phyloP scores from a whole-genome alignment of 2,329 filamentous ascomycete species.

The Neonectria hederae region DNA sequence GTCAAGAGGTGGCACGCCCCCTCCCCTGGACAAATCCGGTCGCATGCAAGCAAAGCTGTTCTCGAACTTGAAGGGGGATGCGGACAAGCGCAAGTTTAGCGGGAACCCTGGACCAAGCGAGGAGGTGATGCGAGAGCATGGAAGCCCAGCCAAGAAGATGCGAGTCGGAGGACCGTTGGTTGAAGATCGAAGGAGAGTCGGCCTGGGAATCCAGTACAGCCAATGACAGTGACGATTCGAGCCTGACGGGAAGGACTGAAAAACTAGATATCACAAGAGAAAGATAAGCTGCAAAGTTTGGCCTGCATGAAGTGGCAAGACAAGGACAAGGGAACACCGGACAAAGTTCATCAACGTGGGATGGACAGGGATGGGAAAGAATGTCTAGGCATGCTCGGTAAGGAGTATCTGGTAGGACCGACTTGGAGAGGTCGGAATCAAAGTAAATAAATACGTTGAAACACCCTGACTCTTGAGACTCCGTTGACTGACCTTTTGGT shows the following conservation, averaged over 20 bases:
- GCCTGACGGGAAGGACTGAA: background rate
- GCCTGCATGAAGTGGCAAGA: background rate
- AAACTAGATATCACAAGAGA: conserved; percentile 9
- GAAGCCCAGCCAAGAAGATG: conserved; percentile 63
- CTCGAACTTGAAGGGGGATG: conserved; percentile 54
- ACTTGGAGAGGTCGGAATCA: background rate
- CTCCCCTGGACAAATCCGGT: conserved; percentile 54
- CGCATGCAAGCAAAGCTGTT: conserved; percentile 63
- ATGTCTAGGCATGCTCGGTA: background rate
- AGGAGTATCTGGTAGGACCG: background rate
- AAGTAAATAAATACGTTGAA: background rate
- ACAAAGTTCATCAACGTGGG: background rate
- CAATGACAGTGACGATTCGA: conserved; percentile 24
- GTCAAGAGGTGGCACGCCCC: conserved; percentile 56
- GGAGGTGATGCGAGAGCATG: conserved; percentile 47
- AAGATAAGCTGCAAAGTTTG: background rate
- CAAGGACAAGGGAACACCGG: background rate
- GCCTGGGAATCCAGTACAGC: conserved; percentile 63
- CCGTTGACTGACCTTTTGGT: background rate
- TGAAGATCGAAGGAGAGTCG: conserved; percentile 54
- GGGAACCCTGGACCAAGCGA: conserved; percentile 45
- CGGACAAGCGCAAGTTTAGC: conserved; percentile 63
- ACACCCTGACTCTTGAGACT: background rate
- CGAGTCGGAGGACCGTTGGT: conserved; percentile 53
- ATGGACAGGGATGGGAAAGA: background rate